phyloP scores from a whole-genome alignment of 2,329 filamentous ascomycete species.

The Orbilia oligospora region DNA sequence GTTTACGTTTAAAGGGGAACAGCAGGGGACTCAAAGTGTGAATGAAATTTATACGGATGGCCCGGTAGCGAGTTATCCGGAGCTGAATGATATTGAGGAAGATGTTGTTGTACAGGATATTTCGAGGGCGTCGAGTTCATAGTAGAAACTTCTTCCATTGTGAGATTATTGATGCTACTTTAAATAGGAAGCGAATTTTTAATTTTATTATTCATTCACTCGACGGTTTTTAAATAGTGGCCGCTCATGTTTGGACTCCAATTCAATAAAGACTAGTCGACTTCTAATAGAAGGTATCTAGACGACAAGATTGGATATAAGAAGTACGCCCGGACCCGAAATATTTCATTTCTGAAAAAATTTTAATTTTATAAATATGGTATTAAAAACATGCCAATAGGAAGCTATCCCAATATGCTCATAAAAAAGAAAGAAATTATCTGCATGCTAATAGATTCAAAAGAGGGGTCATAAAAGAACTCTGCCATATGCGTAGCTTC shows the following conservation, averaged over 20 bases:
- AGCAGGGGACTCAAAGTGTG: neutral
- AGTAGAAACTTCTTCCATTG: too few species aligned
- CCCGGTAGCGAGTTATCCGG: neutral
- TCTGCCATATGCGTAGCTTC: neutral
- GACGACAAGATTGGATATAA: too few species aligned
- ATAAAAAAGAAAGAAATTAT: neutral
- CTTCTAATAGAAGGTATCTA: too few species aligned
- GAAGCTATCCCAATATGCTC: too few species aligned
- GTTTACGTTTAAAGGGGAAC: constrained; percentile 13
- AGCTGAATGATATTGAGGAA: neutral
- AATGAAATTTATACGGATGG: neutral
- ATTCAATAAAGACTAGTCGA: too few species aligned
- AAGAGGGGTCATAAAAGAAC: neutral
- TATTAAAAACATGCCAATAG: neutral
- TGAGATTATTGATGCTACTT: too few species aligned
- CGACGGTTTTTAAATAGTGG: too few species aligned
- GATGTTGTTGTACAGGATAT: constrained; percentile 1
- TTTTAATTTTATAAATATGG: neutral
- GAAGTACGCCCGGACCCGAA: too few species aligned
- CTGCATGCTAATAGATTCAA: neutral
- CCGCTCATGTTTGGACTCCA: too few species aligned
- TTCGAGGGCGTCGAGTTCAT: neutral
- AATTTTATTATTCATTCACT: too few species aligned
- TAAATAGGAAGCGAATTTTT: too few species aligned
- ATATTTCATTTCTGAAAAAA: neutral